These are phyloP conservation scores for Choiromyces venosus DNA, from an alignment of 495 filamentous ascomycete genomes.

Conservation along the genomic window DNA sequence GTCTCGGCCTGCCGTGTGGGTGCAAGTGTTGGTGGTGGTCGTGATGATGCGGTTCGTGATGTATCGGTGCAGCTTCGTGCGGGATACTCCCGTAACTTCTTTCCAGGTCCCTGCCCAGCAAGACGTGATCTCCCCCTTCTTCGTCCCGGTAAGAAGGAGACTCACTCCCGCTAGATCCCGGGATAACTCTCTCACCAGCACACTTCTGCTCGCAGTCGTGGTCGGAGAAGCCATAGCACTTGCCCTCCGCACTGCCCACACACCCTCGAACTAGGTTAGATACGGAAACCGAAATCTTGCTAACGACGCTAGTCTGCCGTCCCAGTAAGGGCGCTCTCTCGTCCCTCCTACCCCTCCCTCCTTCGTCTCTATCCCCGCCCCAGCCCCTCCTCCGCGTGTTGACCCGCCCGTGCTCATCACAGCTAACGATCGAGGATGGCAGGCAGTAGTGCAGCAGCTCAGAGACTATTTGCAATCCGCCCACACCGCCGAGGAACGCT, in stretches of 20 bases:
- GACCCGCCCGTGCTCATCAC: constrained; percentile 49
- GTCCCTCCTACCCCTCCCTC: constrained; percentile 11
- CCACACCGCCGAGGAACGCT: constrained; percentile 73
- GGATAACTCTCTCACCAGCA: constrained; percentile 16
- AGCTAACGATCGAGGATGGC: constrained; percentile 90
- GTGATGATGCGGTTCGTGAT: constrained; percentile 34
- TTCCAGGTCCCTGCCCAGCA: neutral
- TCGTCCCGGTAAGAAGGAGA: neutral
- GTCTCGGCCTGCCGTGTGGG: neutral
- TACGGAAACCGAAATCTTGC: constrained; percentile 26
- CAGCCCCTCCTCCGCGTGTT: constrained; percentile 32
- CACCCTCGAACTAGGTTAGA: constrained; percentile 34
- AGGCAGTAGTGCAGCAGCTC: constrained; percentile 73
- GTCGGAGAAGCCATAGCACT: constrained; percentile 40
- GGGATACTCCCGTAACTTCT: neutral
- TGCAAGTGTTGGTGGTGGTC: constrained; percentile 3
- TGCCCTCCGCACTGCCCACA: constrained; percentile 25
- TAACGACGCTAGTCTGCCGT: constrained; percentile 19
- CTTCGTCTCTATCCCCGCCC: constrained; percentile 61
- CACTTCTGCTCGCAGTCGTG: constrained; percentile 34
- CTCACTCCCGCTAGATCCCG: neutral
- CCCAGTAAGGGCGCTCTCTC: constrained; percentile 51
- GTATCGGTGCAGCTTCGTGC: constrained; percentile 14
- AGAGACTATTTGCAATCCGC: constrained; percentile 77
- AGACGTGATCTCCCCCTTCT: constrained; percentile 3